Evolutionary conservation across 75 land plant genomes (phyloP), one percentile per base, ranked within the genome.

Genomic region (Pseudotsuga menziesii): DNA sequence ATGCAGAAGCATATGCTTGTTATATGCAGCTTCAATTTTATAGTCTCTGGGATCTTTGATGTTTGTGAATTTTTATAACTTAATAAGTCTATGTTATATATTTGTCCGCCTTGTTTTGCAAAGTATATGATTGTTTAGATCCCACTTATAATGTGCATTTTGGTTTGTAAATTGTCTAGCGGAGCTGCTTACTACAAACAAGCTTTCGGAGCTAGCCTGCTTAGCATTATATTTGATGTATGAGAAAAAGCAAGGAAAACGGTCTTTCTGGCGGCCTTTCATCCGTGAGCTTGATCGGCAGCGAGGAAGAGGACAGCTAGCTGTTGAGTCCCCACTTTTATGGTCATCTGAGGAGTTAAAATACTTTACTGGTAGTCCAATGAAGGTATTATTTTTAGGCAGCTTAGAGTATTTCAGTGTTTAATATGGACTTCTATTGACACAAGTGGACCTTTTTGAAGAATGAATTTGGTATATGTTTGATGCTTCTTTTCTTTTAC

Each of bases 271-370:
- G 99, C 85, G 89, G 67, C 95, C 93, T 19, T 97, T 92, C 73
- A 97, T 97, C 56, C 88, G 91, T 72, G 99, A 97, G 75, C 98
- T 97, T 78, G 99, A 97, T 84, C 91, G 98, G 75, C 99, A 97
- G 56, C 67, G 98, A 80, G 99, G 95, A 69, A 88, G 99, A 79
- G 99, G 99, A 16, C 99, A 97, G 78, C 74, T 97, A 63, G 99
- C 98, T 73, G 98, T 97, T 32, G 95, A 94, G 82, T 94, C 99
- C 27, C 99, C 99, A 26, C 91, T 97, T 75, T 76, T 97, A 26
- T 97, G 99, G 99, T 90, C 98, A 12, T 85, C 84, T 26, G 75
- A 76, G 80, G 99, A 97, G 83, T 82, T 97, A 52, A 86, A 82
- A 58, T 97, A 94, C 77, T 82, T 97, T 55, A 73, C 81, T 71